Base-by-base conservation (phyloP, 139 green algal genomes). In the Yamagishiella unicocca region DNA sequence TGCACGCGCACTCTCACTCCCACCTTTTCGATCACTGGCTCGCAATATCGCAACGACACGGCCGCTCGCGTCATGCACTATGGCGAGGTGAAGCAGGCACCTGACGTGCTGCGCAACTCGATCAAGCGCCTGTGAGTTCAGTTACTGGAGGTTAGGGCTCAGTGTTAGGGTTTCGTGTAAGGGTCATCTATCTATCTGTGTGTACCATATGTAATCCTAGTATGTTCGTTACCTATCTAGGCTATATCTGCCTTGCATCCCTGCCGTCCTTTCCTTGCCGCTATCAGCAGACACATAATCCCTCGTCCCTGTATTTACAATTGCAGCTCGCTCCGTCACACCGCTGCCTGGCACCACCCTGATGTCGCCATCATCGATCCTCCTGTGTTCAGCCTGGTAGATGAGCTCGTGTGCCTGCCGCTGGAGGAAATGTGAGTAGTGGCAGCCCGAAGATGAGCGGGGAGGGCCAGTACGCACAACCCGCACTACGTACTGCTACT, bases 351-450 rank as follows among this genome's bases (percentile, higher is more conserved):
- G 64, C 64, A 73, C 5, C 64, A 73, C 64, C 64, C 64, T 37
- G 17, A 2, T 4, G 5, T 73, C 37, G 37, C 33, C 29, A 38
- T 73, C 27, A 73, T 14, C 25, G 64, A 35, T 24, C 64, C 64
- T 42, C 64, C 64, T 14, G n/a, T 40, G 64, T 73, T 73, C 17
- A 73, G 6, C 14, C 31, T 73, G 27, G 33, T 73, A 38, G 6
- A 73, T 38, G 64, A 73, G 33, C 17, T 73, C 9, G 9, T 37
- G 4, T 73, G 64, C 64, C 64, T 73, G 25, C 10, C 64, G n/a
- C 64, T 73, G 64, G 64, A 73, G 64, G 64, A 73, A 38, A 73
- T 73, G 64, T 73, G 37, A 73, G 64, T 35, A 38, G n/a, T n/a
- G n/a, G n/a, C n/a, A n/a, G n/a, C n/a, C n/a, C n/a, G n/a, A n/a